phyloP scores from a whole-genome alignment of 306 rosid species.

The Sesbania bispinosa region DNA sequence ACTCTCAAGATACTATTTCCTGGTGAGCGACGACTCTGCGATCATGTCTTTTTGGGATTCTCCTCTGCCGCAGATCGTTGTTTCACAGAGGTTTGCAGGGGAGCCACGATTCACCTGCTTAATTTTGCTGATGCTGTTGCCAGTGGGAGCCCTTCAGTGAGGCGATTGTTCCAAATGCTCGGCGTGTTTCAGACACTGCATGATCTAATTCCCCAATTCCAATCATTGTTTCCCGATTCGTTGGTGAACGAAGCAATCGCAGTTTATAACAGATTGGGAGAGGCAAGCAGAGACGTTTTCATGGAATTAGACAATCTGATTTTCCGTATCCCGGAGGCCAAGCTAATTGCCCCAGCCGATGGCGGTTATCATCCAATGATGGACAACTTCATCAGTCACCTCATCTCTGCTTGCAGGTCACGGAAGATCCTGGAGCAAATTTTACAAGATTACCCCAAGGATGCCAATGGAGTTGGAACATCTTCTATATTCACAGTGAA shows the following conservation, averaged over 20 bases:
- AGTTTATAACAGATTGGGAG: not conserved
- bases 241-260: not conserved
- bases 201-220: conserved; percentile 47
- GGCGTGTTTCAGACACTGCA: conserved; percentile 48
- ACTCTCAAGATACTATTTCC: conserved; percentile 58
- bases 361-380: not conserved
- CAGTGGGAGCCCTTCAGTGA: conserved; percentile 45
- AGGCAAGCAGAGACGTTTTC: not conserved
- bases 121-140: conserved; percentile 57
- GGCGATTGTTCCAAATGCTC: conserved; percentile 44
- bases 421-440: not conserved
- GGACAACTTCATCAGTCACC: not conserved
- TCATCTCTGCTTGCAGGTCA: not conserved
- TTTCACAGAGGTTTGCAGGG: conserved; percentile 67
- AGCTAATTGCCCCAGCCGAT: not conserved
- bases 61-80: conserved; percentile 56
- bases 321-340: not conserved
- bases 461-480: conserved; percentile 23
- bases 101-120: conserved; percentile 52
- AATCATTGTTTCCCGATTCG: conserved; percentile 43
- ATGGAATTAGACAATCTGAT: conserved; percentile 35
- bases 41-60: conserved; percentile 56
- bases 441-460: conserved; percentile 25
- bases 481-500: conserved; percentile 34
- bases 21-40: conserved; percentile 62